These are phyloP conservation scores for Zanthoxylum bungeanum DNA, from an alignment of 345 rosid species.

Conservation along the genomic window DNA sequence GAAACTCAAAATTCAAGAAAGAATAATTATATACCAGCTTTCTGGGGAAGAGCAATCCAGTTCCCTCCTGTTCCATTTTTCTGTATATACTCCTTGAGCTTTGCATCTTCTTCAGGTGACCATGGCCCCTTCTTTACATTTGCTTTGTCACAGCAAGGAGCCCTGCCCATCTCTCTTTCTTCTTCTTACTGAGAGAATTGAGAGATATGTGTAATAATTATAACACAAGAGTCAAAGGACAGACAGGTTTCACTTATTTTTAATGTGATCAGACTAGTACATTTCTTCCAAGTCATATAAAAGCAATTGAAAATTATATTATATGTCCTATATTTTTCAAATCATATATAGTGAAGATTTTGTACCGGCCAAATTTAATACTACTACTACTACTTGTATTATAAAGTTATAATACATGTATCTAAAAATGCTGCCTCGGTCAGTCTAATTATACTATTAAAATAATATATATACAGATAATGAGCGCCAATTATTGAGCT, in stretches of 20 bases:
- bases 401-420: not conserved
- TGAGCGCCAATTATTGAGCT: not conserved
- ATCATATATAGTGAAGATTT: not conserved
- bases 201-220: not conserved
- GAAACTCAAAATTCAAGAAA: no score
- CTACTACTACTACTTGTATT: no score
- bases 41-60: conserved; percentile 84
- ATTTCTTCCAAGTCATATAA: not conserved
- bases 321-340: not conserved
- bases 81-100: conserved; percentile 65
- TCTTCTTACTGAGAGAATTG: not conserved
- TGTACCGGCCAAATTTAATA: not conserved
- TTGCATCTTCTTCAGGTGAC: conserved; percentile 97
- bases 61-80: conserved; percentile 67
- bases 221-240: conserved; percentile 43
- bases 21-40: no score
- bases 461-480: no score
- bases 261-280: conserved; percentile 9
- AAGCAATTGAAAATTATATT: conserved; percentile 8
- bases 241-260: conserved; percentile 19
- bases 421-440: not conserved
- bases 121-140: conserved; percentile 92
- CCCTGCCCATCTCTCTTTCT: conserved; percentile 66
- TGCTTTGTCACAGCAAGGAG: conserved; percentile 92
- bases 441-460: not conserved